These are phyloP conservation scores for Prunus mume DNA, from an alignment of 306 rosid species.

Conservation along the genomic window DNA sequence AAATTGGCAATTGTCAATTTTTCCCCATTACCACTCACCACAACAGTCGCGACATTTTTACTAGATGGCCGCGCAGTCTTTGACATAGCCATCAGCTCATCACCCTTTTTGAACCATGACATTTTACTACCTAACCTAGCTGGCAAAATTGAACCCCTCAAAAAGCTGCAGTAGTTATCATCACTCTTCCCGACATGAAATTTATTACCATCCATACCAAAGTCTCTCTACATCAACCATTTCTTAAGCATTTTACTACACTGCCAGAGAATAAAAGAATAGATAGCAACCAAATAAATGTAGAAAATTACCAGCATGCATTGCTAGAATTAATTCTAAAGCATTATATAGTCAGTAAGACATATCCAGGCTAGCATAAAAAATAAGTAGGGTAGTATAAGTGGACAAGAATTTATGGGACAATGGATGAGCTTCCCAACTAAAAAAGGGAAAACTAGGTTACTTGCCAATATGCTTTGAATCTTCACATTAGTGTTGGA, in stretches of 20 bases:
- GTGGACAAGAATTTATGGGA: not conserved
- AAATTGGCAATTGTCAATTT: not conserved
- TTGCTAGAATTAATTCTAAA: not conserved
- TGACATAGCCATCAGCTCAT: conserved; percentile 1
- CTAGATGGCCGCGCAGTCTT: not conserved
- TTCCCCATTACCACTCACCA: not conserved
- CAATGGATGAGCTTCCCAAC: not conserved
- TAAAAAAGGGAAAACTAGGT: not conserved
- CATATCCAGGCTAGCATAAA: not conserved
- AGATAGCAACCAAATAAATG: not conserved
- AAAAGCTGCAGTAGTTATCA: not conserved
- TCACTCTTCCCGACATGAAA: not conserved
- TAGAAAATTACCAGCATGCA: not conserved
- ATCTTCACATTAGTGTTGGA: not conserved
- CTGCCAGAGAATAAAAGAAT: too few relatives aligned
- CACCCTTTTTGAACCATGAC: not conserved
- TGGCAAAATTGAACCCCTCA: not conserved
- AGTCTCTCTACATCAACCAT: not conserved
- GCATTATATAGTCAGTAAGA: not conserved
- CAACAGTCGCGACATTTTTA: not conserved
- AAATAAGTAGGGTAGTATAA: not conserved
- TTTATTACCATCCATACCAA: not conserved
- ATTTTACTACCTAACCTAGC: not conserved
- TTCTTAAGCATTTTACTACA: not conserved
- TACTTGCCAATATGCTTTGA: not conserved